A percentile compares a stretch with the other conserved stretches of the same genome.
These are phyloP conservation scores for Vanilla planifolia DNA, from an alignment of 106 monocot genomes.

Conservation along the genomic window DNA sequence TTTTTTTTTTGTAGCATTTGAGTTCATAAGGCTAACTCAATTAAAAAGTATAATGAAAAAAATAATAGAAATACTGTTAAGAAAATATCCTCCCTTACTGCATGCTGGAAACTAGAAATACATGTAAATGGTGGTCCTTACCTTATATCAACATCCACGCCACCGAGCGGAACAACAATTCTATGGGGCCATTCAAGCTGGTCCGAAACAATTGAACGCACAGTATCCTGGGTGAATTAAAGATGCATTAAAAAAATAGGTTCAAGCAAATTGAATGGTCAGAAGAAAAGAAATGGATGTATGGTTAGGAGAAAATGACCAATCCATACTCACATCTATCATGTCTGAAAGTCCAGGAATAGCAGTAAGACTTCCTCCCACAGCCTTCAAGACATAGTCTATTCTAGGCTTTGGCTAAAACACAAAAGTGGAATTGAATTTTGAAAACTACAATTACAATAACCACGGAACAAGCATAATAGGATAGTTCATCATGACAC, in stretches of 20 bases:
- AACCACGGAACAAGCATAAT: too few species aligned
- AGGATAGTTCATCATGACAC: too few species aligned
- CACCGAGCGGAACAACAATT: conserved; percentile 92
- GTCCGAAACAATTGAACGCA: conserved; percentile 69
- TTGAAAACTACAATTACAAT: too few species aligned
- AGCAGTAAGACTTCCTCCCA: conserved; percentile 94
- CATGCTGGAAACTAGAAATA: neutral
- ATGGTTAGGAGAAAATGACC: neutral
- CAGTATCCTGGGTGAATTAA: conserved; percentile 54
- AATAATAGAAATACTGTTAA: too few species aligned
- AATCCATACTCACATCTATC: conserved; percentile 65
- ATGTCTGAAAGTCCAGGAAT: conserved; percentile 95
- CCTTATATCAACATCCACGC: conserved; percentile 83
- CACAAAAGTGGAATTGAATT: neutral
- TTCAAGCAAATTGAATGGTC: neutral
- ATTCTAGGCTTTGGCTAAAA: conserved; percentile 92
- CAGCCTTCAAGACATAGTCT: conserved; percentile 88
- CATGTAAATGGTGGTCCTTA: conserved; percentile 5
- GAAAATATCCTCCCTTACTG: too few species aligned
- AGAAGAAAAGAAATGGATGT: neutral
- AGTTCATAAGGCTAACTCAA: too few species aligned
- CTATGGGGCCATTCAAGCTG: conserved; percentile 98
- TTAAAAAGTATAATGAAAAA: too few species aligned
- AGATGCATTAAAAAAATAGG: conserved; percentile 3
- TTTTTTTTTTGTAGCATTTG: too few species aligned